These are phyloP conservation scores for Grosmannia penicillata DNA, from an alignment of 2,329 filamentous ascomycete species.

Conservation along the genomic window DNA sequence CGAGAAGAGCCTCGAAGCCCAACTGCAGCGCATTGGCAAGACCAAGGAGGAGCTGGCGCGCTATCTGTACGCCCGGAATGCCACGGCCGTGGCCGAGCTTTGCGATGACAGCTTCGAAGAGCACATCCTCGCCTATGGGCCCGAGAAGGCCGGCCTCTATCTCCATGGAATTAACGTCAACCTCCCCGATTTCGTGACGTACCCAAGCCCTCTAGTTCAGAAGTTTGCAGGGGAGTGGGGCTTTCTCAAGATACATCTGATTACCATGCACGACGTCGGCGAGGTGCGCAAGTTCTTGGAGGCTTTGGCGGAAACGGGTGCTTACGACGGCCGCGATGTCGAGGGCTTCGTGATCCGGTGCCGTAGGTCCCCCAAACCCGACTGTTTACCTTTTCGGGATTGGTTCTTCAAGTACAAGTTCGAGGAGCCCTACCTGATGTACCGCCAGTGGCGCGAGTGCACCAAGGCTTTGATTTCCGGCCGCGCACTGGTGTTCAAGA, in stretches of 20 bases:
- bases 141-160: constrained; percentile 76
- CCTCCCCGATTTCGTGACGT: constrained; percentile 79
- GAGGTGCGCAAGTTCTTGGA: constrained; percentile 73
- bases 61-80: constrained; percentile 64
- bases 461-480: constrained; percentile 78
- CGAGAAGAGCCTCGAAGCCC: constrained; percentile 66
- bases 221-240: constrained; percentile 85
- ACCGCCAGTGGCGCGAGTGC: constrained; percentile 94
- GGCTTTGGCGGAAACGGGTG: constrained; percentile 70
- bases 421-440: constrained; percentile 97
- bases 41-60: constrained; percentile 63
- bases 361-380: constrained; percentile 44
- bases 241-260: constrained; percentile 74
- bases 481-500: constrained; percentile 62
- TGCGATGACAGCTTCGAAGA: constrained; percentile 96
- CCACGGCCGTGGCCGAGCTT: constrained; percentile 88
- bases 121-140: constrained; percentile 80
- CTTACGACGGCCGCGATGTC: constrained; percentile 80
- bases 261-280: constrained; percentile 59
- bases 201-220: constrained; percentile 70
- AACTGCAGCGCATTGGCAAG: constrained; percentile 64
- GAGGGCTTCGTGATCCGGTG: constrained; percentile 96
- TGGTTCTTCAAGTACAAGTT: constrained; percentile 99
- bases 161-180: constrained; percentile 95
- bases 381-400: constrained; percentile 50